Percentiles rank a stretch among this genome's conserved stretches.
Evolutionary conservation across 768 basidiomycete genomes (phyloP).

Genomic region (Termitomyces sp.): DNA sequence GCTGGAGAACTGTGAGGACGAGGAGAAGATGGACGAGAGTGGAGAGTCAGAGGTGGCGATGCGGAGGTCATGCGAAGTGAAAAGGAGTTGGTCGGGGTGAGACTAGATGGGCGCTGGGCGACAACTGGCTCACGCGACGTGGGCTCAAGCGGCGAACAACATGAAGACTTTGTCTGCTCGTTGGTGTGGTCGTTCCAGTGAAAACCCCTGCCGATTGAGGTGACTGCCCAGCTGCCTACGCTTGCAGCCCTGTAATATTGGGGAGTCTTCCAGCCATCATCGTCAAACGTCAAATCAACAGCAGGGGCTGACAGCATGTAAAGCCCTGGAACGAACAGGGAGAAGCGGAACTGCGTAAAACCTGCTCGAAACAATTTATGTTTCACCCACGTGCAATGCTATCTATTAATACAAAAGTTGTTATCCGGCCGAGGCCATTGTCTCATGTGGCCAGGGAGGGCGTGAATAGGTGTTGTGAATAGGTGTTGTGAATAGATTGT

Average conservation of each 20-base stretch:
- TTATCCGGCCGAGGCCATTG: too few relatives aligned
- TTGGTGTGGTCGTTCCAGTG: slow-evolving; percentile 55
- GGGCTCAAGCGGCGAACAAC: slow-evolving; percentile 8
- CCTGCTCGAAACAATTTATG: neutral
- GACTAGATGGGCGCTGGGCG: neutral
- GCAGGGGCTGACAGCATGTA: slow-evolving; percentile 57
- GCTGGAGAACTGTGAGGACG: slow-evolving; percentile 15
- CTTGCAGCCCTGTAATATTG: slow-evolving; percentile 55
- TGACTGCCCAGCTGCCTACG: slow-evolving; percentile 81
- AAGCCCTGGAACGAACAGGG: slow-evolving; percentile 4
- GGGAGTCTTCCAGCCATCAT: slow-evolving; percentile 57
- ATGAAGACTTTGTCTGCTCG: slow-evolving; percentile 12
- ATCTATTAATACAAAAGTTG: neutral
- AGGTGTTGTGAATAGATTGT: too few relatives aligned
- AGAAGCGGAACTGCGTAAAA: slow-evolving; percentile 5
- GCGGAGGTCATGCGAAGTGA: slow-evolving; percentile 21
- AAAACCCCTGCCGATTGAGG: slow-evolving; percentile 78
- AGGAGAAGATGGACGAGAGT: slow-evolving; percentile 29
- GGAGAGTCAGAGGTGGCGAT: slow-evolving; percentile 23
- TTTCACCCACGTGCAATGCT: slow-evolving; percentile 7
- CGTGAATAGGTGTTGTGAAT: too few relatives aligned
- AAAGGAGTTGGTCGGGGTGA: slow-evolving; percentile 18
- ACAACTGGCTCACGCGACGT: slow-evolving; percentile 11
- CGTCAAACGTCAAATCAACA: slow-evolving; percentile 61
- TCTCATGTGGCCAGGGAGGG: too few relatives aligned